phyloP scores from a whole-genome alignment of 2,329 filamentous ascomycete genomes.

The Chalaropsis thielavioides region DNA sequence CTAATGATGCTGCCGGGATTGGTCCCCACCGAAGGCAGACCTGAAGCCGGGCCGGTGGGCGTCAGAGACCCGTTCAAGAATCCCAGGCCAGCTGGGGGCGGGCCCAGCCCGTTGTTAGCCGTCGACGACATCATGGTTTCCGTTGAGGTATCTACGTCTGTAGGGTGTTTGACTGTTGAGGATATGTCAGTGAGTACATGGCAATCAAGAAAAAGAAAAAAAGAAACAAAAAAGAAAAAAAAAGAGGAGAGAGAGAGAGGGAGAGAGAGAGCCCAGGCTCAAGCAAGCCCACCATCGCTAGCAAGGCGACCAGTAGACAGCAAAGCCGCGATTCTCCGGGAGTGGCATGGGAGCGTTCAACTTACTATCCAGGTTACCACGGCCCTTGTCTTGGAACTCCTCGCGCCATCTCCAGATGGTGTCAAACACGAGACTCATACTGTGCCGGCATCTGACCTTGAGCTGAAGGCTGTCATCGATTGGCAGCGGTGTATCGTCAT shows the following conservation, averaged over 20 bases:
- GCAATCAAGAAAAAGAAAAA: not conserved
- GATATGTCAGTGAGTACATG: conserved; percentile 3
- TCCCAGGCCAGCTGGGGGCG: conserved; percentile 33
- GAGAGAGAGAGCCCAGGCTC: not conserved
- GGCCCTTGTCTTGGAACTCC: conserved; percentile 57
- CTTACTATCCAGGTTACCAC: conserved; percentile 57
- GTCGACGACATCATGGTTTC: conserved; percentile 53
- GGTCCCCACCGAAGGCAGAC: conserved; percentile 22
- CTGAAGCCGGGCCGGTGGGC: conserved; percentile 32
- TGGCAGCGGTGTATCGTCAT: conserved; percentile 35
- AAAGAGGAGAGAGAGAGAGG: not conserved
- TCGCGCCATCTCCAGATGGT: conserved; percentile 77
- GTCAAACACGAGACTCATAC: conserved; percentile 74
- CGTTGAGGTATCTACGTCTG: conserved; percentile 65
- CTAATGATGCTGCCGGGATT: conserved; percentile 35
- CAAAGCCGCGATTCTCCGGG: no score
- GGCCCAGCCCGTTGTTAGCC: conserved; percentile 41
- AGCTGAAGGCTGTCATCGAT: conserved; percentile 61
- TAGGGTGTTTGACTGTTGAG: conserved; percentile 57
- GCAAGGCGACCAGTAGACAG: no score
- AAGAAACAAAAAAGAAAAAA: not conserved
- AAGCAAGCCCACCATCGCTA: not conserved
- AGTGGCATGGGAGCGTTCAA: conserved; percentile 14
- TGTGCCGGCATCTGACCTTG: conserved; percentile 70
- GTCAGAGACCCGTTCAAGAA: conserved; percentile 39